Base-by-base conservation (phyloP, 306 rosid genomes). In the Sesbania bispinosa region DNA sequence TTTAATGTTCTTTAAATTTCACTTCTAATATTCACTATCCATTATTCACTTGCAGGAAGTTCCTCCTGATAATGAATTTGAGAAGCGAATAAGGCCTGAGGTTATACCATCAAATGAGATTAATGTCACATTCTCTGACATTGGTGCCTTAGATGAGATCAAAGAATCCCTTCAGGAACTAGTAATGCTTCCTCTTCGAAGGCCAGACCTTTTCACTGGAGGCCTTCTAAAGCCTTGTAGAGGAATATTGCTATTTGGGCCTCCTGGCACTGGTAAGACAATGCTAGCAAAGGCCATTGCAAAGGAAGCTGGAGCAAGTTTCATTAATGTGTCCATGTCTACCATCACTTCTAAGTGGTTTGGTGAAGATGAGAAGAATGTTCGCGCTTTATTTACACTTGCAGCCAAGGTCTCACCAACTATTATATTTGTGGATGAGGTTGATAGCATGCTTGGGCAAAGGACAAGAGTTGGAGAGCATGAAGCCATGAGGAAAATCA, bases 321-420 rank as follows among this genome's bases (percentile, higher is more conserved):
- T 95, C 88, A 95, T 95, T 10, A 95, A 95, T 38, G 96, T 95
- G n/a, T 94, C 98, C 57, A 94, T 94, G 98, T 94, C 98, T 41
- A 94, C 97, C 80, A 90, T 94, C 43, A 94, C 97, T n/a, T 95
- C 99, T 30, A 95, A 91, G 77, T 95, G 99, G 99, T 95, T 95
- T 53, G 99, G 97, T 46, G 99, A 91, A 90, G 97, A 91, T 57
- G 99, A 95, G 84, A 95, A 95, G 82, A 95, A 95, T 21, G 97
- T 95, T 9, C 85, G 99, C 3, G 97, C 99, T 41, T 84, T 95
- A 64, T 95, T 95, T 85, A 85, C 97, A 21, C 74, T 95, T 66
- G 99, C 99, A 32, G 81, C 88, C 60, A 95, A 95, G 84, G 97
- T 95, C 62, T 91, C 97, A 42, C 99, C 97, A 1, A 91, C 99